Conservation (phyloP, 2,329 filamentous ascomycete genomes). For the Colletotrichum simmondsii region DNA sequence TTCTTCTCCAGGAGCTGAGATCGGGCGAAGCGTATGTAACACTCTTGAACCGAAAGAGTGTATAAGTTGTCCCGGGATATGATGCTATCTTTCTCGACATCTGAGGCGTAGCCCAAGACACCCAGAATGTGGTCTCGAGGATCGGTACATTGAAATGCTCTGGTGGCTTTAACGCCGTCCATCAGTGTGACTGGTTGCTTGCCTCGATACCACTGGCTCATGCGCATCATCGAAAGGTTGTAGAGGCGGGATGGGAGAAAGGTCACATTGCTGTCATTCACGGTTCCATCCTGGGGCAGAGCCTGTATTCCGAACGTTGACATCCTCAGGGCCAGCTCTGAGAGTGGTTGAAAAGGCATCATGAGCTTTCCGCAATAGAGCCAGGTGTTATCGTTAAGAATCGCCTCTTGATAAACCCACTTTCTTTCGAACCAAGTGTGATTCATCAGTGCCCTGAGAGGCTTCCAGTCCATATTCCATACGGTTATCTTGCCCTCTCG, state of each 20-base stretch:
- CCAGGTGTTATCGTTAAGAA: background rate
- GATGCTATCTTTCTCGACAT: conserved; percentile 14
- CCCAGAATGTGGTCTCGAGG: conserved; percentile 16
- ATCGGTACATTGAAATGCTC: conserved; percentile 8
- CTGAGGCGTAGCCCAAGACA: background rate
- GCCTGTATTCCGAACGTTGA: background rate
- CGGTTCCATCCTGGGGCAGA: background rate
- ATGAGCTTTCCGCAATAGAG: conserved; percentile 12
- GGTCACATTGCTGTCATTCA: background rate
- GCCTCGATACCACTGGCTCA: conserved; percentile 7
- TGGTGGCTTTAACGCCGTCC: conserved; percentile 10
- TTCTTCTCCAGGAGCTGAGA: conserved; percentile 9
- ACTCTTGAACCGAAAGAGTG: conserved; percentile 4
- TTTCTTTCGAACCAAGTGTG: conserved; percentile 16
- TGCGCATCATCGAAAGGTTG: conserved; percentile 18
- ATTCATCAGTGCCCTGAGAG: background rate
- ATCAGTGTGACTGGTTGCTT: conserved; percentile 9
- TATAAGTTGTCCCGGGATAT: conserved; percentile 1
- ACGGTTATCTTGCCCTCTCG: background rate
- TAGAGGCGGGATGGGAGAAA: background rate
- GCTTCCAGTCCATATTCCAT: background rate
- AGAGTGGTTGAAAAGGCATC: background rate
- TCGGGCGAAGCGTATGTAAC: background rate
- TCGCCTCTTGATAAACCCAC: conserved; percentile 13
- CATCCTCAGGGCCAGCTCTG: conserved; percentile 9